Evolutionary conservation across 768 basidiomycete species (phyloP), one percentile per base, ranked within the genome.

Genomic region (Lentinula boryana): DNA sequence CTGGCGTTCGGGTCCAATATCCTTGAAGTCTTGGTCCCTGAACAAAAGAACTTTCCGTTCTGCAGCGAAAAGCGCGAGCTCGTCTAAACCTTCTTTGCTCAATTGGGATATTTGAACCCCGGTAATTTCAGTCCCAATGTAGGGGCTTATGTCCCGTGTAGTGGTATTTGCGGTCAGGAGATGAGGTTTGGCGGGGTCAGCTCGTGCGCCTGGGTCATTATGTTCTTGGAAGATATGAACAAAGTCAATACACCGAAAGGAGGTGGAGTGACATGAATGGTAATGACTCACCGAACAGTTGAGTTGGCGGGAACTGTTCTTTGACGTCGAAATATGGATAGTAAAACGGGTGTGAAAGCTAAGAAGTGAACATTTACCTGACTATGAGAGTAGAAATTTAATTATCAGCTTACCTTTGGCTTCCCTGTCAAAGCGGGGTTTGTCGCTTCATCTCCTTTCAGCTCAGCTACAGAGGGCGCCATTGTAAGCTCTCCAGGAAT

Each of bases 1-100:
- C 63, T 84, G 83, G 58, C 74, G 68, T 44, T 84, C 81, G 7
- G 80, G 74, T 1, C 72, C 71, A n/a, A 84, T 62, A 62, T 84
- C 82, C 70, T 83, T 84, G 72, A 85, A 84, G 68, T 85, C 80
- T 63, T 85, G 84, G 69, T 85, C 78, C 18, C 84, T 78, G 76
- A 84, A 83, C 5, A 84, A 53, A 9, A 85, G 67, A 36, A 84
- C 75, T 68, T 82, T 84, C 48, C 82, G 68, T 69, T 84, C 78
- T 1, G 80, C 84, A 40, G 80, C 72, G 60, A 73, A 76, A 5
- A 84, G 72, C 4, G 81, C 82, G 33, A 83, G 76, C 64, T 83
- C 82, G 63, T 84, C 77, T 5, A 84, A 74, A 1, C 83, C 84
- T 56, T 78, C 81, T 46, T 76, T 73, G 62, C 71, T 71, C 52